Percentiles rank a stretch among this genome's conserved stretches.
Conservation (phyloP, 139 green algal genomes). For the Chlamydomonas incerta region DNA sequence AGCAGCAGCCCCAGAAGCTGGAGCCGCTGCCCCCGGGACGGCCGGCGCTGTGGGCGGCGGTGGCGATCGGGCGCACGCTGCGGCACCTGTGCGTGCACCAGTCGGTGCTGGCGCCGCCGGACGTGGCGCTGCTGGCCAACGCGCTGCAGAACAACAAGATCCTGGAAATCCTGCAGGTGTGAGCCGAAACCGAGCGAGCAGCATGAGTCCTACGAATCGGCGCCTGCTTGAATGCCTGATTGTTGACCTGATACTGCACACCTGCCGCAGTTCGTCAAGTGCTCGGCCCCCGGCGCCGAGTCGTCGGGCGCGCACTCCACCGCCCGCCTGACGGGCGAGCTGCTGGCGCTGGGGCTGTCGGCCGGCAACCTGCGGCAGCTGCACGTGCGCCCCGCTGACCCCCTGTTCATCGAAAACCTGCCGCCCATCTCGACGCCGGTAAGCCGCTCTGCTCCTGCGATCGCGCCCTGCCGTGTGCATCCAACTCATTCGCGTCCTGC, state of each 20-base stretch:
- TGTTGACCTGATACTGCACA: too few relatives aligned
- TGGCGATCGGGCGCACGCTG: conserved; percentile 8
- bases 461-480: too few relatives aligned
- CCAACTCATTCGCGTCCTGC: too few relatives aligned
- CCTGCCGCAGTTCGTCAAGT: conserved; percentile 17
- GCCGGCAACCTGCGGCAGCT: conserved; percentile 7
- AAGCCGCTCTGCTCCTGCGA: too few relatives aligned
- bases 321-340: neutral
- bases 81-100: conserved; percentile 30
- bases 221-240: too few relatives aligned
- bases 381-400: conserved; percentile 14
- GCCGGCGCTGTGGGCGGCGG: conserved; percentile 26
- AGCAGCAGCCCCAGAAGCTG: neutral
- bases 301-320: neutral
- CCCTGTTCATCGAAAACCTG: neutral
- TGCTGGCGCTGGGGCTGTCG: conserved; percentile 12
- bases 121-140: conserved; percentile 5
- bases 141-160: neutral
- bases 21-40: conserved; percentile 1
- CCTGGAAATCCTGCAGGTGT: conserved; percentile 19
- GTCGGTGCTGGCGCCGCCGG: conserved; percentile 26
- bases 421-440: neutral
- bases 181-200: too few relatives aligned
- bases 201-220: too few relatives aligned
- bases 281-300: neutral